Conservation (phyloP, 371 early-diverging fungal species). For the Mucor saturninus region DNA sequence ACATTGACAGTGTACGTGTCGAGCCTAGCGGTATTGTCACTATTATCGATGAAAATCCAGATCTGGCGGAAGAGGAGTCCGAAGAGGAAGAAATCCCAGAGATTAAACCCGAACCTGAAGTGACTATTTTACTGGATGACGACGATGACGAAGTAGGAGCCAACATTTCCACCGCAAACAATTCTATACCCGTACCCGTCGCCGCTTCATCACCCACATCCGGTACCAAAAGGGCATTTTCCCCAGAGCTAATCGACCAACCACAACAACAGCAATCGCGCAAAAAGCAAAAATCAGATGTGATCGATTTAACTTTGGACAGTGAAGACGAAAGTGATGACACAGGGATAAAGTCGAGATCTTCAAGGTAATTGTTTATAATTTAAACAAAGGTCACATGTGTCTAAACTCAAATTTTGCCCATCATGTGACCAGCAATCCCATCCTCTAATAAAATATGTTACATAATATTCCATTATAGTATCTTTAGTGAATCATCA, state of each 20-base stretch:
- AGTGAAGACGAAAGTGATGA: slow-evolving; percentile 57
- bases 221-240: background rate
- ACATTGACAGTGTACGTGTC: slow-evolving; percentile 62
- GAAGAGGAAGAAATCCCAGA: slow-evolving; percentile 5
- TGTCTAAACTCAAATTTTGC: no score
- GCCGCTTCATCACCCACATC: background rate
- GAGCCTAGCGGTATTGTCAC: slow-evolving; percentile 66
- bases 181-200: background rate
- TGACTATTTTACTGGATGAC: slow-evolving; percentile 24
- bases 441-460: no score
- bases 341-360: background rate
- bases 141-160: slow-evolving; percentile 17
- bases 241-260: background rate
- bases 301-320: slow-evolving; percentile 71
- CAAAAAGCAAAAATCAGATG: slow-evolving; percentile 23
- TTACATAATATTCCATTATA: no score
- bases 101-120: slow-evolving; percentile 3
- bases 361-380: no score
- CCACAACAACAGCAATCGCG: slow-evolving; percentile 11
- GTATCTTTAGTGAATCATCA: no score
- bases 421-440: no score
- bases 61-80: slow-evolving; percentile 26
- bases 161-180: background rate
- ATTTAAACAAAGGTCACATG: no score
- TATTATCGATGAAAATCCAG: slow-evolving; percentile 33